Conservation (phyloP, 83 land plant genomes). For the Picea abies region DNA sequence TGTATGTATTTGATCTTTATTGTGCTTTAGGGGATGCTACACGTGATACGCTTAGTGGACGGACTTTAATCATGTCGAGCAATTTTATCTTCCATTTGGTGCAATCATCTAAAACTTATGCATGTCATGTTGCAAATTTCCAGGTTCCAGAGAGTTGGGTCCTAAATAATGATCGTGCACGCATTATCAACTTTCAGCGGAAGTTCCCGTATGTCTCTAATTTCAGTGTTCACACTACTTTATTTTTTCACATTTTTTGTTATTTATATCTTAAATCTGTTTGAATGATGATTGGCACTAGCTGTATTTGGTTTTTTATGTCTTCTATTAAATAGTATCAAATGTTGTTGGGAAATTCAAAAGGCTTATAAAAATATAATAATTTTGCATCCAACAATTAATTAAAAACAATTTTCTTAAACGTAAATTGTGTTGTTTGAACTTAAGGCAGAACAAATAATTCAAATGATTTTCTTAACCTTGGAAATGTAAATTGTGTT, state of each 20-base stretch:
- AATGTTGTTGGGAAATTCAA: no score
- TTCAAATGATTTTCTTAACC: no score
- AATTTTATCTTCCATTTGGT: background rate
- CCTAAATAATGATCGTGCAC: constrained; percentile 19
- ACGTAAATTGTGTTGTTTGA: no score
- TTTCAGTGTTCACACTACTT: background rate
- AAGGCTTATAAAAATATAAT: no score
- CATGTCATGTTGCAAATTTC: background rate
- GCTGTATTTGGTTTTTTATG: background rate
- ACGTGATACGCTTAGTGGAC: no score
- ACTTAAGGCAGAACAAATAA: no score
- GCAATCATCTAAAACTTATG: background rate
- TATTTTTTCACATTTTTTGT: background rate
- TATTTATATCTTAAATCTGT: background rate
- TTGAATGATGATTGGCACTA: background rate
- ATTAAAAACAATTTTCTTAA: background rate
- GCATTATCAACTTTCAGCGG: constrained; percentile 22
- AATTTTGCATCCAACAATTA: background rate
- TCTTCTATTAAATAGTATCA: background rate
- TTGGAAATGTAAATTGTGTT: no score
- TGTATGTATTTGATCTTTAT: background rate
- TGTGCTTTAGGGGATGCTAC: no score
- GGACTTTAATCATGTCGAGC: no score
- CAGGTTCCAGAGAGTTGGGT: constrained; percentile 34
- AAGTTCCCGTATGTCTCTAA: constrained; percentile 18